Evolutionary conservation across 441 rosid genomes (phyloP), one percentile per base, ranked within the genome.

Genomic region (Codiaeum variegatum): DNA sequence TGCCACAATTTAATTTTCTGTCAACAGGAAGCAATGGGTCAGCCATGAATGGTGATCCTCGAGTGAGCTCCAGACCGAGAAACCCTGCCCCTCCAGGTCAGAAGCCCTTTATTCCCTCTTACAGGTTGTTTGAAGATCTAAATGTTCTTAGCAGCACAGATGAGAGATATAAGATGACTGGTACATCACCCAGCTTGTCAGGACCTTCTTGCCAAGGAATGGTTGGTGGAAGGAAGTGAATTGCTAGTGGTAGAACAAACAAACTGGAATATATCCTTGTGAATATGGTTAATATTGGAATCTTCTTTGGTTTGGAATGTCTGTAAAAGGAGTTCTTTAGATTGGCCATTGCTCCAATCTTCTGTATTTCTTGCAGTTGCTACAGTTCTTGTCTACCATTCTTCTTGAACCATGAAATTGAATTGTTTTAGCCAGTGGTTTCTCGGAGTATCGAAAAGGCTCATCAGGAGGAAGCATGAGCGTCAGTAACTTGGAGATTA

Each of bases 91-190:
- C 86, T 28, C 6, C 88, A 21, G 68, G 63, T 16, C 92, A 84
- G 77, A 93, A 90, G 86, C 87, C 95, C 24, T 96, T 87, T 80
- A 77, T 90, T 75, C 98, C 98, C n/a, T 85, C 99, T 0, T 93
- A 91, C 81, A 88, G 91, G 82, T 78, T 96, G 79, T 96, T 93
- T 77, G 97, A 96, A 83, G 98, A 96, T 82, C 77, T 91, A 52
- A 88, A 96, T 81, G 93, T 93, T 73, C 90, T 96, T 36, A 94
- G 96, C 24, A 86, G 62, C 78, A 70, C 79, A 28, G 92, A 91
- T 66, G 90, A 86, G 60, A 84, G 84, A 77, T 83, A 70, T 40
- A 90, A 83, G 78, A 68, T 64, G 62, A 31, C 62, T 6, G 24
- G 77, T 3, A 70, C 67, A 29, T 38, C 87, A 3, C 76, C 81